Percentiles rank a stretch among this genome's conserved stretches.
Evolutionary conservation across 2,329 filamentous ascomycete species (phyloP).

Genomic region (Dactylellina drechsleri): DNA sequence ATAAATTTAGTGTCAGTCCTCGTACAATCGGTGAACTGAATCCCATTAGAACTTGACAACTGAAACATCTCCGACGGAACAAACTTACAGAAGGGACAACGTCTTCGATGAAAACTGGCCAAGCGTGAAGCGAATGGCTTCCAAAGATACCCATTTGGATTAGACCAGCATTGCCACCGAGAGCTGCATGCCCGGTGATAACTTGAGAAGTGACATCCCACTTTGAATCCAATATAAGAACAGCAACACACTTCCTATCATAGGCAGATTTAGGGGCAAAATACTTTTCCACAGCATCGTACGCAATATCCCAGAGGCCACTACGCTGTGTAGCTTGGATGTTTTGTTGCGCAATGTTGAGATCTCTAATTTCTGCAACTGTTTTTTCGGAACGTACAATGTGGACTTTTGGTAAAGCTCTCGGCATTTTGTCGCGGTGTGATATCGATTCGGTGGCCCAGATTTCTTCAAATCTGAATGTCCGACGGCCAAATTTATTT

Average conservation of each 20-base stretch:
- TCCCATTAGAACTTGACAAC: background rate
- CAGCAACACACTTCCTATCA: conserved; percentile 89
- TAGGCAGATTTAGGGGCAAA: conserved; percentile 63
- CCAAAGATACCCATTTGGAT: conserved; percentile 85
- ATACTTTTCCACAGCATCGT: conserved; percentile 73
- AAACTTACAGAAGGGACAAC: conserved; percentile 70
- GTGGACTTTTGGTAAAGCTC: conserved; percentile 91
- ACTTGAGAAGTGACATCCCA: conserved; percentile 79
- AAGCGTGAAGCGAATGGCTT: conserved; percentile 90
- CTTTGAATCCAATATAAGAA: conserved; percentile 84
- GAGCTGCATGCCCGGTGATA: conserved; percentile 81
- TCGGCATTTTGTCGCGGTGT: conserved; percentile 77
- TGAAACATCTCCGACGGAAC: background rate
- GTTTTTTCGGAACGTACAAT: conserved; percentile 85
- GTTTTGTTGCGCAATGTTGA: conserved; percentile 82
- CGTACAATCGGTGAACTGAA: conserved; percentile 85
- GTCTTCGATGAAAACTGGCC: conserved; percentile 87
- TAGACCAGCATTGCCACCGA: conserved; percentile 79
- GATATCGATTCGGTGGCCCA: conserved; percentile 88
- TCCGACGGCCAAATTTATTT: conserved; percentile 83
- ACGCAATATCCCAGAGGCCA: conserved; percentile 79
- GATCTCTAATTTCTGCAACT: conserved; percentile 80
- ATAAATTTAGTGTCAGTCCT: conserved; percentile 82
- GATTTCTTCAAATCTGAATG: conserved; percentile 92
- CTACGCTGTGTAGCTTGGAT: conserved; percentile 74